These are phyloP conservation scores for Aspergillus hancockii DNA, from an alignment of 495 filamentous ascomycete species.

Conservation along the genomic window DNA sequence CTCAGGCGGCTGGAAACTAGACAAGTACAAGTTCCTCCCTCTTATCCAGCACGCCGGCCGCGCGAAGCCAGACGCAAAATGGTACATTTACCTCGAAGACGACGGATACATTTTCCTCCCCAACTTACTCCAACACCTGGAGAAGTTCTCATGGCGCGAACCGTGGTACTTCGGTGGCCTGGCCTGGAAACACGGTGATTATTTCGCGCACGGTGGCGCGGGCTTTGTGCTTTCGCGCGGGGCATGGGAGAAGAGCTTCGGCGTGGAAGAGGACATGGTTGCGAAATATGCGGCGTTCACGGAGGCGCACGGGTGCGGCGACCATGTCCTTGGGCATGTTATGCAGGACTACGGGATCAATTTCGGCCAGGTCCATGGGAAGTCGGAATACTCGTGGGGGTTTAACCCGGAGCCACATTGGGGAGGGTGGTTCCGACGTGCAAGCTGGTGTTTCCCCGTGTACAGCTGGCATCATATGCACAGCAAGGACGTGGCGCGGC, in stretches of 20 bases:
- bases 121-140: slow-evolving; percentile 53
- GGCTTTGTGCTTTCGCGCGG: slow-evolving; percentile 58
- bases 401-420: slow-evolving; percentile 43
- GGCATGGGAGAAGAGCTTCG: slow-evolving; percentile 44
- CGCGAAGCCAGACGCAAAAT: slow-evolving; percentile 48
- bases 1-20: slow-evolving; percentile 42
- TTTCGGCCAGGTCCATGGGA: slow-evolving; percentile 33
- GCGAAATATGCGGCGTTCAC: slow-evolving; percentile 37
- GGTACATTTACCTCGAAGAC: slow-evolving; percentile 64
- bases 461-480: slow-evolving; percentile 52
- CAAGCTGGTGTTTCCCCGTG: slow-evolving; percentile 50
- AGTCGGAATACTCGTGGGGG: slow-evolving; percentile 49
- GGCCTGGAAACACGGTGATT: slow-evolving; percentile 39
- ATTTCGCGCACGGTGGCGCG: slow-evolving; percentile 61
- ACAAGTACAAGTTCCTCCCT: slow-evolving; percentile 53
- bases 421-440: slow-evolving; percentile 34
- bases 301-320: slow-evolving; percentile 46
- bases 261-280: slow-evolving; percentile 31
- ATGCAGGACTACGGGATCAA: slow-evolving; percentile 46
- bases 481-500: slow-evolving; percentile 27
- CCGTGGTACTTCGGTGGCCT: slow-evolving; percentile 55
- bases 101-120: slow-evolving; percentile 61
- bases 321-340: slow-evolving; percentile 50
- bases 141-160: slow-evolving; percentile 41
- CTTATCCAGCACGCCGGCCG: slow-evolving; percentile 44